Base-by-base conservation (phyloP, 2,329 filamentous ascomycete species). In the Sarocladium oryzae region DNA sequence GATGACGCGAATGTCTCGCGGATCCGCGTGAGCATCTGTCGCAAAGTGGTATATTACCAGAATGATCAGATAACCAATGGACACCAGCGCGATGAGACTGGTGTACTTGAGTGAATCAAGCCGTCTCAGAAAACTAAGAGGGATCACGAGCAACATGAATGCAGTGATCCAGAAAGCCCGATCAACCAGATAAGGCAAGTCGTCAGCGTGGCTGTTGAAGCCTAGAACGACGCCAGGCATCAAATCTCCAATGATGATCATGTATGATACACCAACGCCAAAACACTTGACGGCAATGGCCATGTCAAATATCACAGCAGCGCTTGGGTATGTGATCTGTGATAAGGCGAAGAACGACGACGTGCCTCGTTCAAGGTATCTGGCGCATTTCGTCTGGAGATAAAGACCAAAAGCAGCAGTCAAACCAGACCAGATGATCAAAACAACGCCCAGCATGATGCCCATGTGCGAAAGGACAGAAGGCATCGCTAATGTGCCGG, bases 241-340 rank as follows among this genome's bases (percentile, higher is more conserved):
- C 56, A 99, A 74, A 66, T 99, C 93, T 49, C 93, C 93, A 59
- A 99, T 97, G 62, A 99, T 97, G 63, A 99, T 99, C 61, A 99
- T 81, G 70, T 99, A 99, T 60, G 90, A 96, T 54, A 97, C 89
- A 20, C 88, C 93, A 9, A 99, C 93, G 33, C 93, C 93, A 65
- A 99, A 99, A 69, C 93, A 99, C 67, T 99, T 99, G 63, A 99
- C 84, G 11, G 92, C 90, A 64, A 99, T 99, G 5, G 93, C 93
- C 6, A 86, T 85, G 69, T 99, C 93, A 66, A 99, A 99, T 41
- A 97, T 77, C 43, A 99, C 89, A 8, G 93, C 89, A 2, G 92
- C 90, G 66, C 96, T 96, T 1, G 93, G 93, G 62, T 97, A 99
- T 4, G 93, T 97, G 56, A 99, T 82, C 67, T 99, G 92, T 13